Base-by-base conservation (phyloP, 176 grass and related monocot species). In the Oropetium thomaeum region DNA sequence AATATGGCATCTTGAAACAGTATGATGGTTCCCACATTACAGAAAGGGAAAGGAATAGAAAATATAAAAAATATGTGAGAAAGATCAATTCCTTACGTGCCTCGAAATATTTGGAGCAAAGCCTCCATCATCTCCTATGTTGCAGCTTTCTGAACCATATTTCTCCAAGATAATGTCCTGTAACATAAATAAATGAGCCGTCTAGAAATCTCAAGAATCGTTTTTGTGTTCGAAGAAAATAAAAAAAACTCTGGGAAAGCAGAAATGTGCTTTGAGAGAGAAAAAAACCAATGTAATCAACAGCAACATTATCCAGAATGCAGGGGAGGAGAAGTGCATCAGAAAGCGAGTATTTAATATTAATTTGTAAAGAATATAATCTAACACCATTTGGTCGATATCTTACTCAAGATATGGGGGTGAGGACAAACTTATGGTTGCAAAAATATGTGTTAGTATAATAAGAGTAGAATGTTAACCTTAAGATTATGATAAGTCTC, bases 401-500 rank as follows among this genome's bases (percentile, higher is more conserved):
- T 8, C 13, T 33, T 79, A 20, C 29, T 51, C 41, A 40, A 87
- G 59, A 70, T 41, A 71, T 10, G 5, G 44, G 7, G 42, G 16
- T 70, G 6, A 82, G 10, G 42, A 58, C 0, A 81, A 45, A 77
- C n/a, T n/a, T 52, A 73, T 34, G 35, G 35, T 22, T 67, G 41
- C n/a, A 29, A 48, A 22, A 59, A 15, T 30, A 53, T 42, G 33
- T 62, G 51, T 53, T 59, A 22, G n/a, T 61, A 31, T 52, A 32
- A 48, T 22, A 65, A 37, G 57, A 59, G 34, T 23, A 58, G 31
- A 58, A 42, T 70, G 30, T 65, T 84, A 79, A 99, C 96, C 96
- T 95, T 99, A 26, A 99, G 87, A 82, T 99, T 85, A 75, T 99
- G 91, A 86, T 95, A 99, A 33, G 96, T 95, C 76, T 99, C 87